Evolutionary conservation across 2,329 filamentous ascomycete species (phyloP), one percentile per base, ranked within the genome.

Genomic region (Phialocephala sp.): DNA sequence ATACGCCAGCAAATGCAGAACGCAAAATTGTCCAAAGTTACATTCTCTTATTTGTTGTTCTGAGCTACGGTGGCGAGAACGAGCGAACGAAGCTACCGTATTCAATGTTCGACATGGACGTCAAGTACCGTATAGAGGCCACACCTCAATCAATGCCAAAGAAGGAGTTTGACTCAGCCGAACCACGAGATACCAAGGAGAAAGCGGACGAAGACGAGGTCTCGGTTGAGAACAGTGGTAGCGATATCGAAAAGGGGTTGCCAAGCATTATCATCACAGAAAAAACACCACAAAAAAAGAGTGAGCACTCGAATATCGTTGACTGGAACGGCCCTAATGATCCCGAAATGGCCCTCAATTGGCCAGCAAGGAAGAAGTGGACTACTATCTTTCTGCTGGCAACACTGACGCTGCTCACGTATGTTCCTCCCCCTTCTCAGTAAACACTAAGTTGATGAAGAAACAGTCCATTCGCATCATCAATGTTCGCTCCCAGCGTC

Each of bases 301-400:
- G 22, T 20, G 45, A 47, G 11, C 62, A 67, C 27, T 45, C 62
- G 0, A 67, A 68, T 55, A 55, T 68, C 20, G 81, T 88, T 32
- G 85, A 84, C 35, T 87, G 85, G 85, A 84, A 87, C 2, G 73
- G 79, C 37, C 82, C 84, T 69, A 80, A 84, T 59, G 85, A 88
- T 71, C 84, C 84, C 0, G 76, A 76, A 2, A 84, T 85, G 75
- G 85, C 85, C 1, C 79, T 85, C 69, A 87, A 88, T 74, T 87
- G 63, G 57, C 36, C 63, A n/a, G 36, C 58, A 32, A 57, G 36
- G 27, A 57, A 61, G 57, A 73, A 74, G 52, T 67, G 66, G 58
- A 67, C 68, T 37, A 72, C 68, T n/a, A 69, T 73, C 20, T 66
- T 69, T 8, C 39, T 73, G 6, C 60, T 75, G 6, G 69, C 72